Conservation (phyloP, 2,329 filamentous ascomycete genomes). For the Chrysosphaeria jannelii region DNA sequence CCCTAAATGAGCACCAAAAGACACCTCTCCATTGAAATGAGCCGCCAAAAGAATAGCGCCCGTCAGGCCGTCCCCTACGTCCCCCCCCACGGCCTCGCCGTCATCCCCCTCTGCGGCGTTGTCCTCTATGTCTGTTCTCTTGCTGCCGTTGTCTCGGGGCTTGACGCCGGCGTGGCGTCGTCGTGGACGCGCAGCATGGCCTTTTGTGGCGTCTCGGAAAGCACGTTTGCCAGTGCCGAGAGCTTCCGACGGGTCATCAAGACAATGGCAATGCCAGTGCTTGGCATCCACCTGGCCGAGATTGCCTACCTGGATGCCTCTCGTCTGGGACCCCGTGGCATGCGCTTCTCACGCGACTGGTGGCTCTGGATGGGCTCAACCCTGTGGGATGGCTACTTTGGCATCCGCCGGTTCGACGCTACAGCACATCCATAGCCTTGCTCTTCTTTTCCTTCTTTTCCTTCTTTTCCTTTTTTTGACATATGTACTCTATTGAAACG, state of each 20-base stretch:
- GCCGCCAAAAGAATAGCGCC: too few relatives aligned
- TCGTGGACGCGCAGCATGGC: conserved; percentile 10
- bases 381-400: conserved; percentile 21
- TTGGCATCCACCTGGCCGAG: conserved; percentile 36
- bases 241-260: conserved; percentile 28
- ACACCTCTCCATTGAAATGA: too few relatives aligned
- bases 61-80: background rate
- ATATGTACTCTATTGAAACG: background rate
- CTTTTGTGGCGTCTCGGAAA: background rate
- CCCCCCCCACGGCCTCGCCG: conserved; percentile 7
- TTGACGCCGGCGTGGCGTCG: conserved; percentile 20
- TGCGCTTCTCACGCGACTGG: conserved; percentile 19
- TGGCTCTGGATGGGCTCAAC: conserved; percentile 20
- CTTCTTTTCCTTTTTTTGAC: background rate
- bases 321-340: conserved; percentile 16
- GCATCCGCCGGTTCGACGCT: conserved; percentile 20
- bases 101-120: conserved; percentile 18
- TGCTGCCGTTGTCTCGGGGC: conserved; percentile 15
- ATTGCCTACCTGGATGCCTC: conserved; percentile 18
- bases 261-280: conserved; percentile 23
- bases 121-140: conserved; percentile 23
- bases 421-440: conserved; percentile 1
- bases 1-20: too few relatives aligned
- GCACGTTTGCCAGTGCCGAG: conserved; percentile 8
- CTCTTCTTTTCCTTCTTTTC: background rate